These are phyloP conservation scores for Phanerodontia chrysosporium DNA, from an alignment of 768 basidiomycete species.

Conservation along the genomic window DNA sequence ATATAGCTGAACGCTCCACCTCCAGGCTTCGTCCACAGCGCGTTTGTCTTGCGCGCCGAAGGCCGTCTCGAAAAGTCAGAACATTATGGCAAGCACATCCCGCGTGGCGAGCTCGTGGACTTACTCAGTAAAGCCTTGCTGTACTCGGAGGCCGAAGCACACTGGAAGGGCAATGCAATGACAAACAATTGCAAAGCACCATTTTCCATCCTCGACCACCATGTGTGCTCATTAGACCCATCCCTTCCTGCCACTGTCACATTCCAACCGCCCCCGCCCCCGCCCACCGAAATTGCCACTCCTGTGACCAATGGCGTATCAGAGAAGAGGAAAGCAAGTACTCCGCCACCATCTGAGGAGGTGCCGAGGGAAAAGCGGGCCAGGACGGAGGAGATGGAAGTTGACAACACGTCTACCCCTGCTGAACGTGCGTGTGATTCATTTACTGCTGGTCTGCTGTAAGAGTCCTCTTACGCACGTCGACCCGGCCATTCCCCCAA, in stretches of 20 bases:
- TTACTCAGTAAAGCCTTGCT: constrained; percentile 77
- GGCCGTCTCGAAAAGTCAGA: constrained; percentile 66
- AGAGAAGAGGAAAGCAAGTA: constrained; percentile 23
- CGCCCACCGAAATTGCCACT: constrained; percentile 3
- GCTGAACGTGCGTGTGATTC: constrained; percentile 24
- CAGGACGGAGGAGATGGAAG: constrained; percentile 33
- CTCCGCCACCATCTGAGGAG: constrained; percentile 12
- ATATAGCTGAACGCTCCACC: not conserved
- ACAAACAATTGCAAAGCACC: constrained; percentile 61
- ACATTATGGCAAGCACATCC: constrained; percentile 67
- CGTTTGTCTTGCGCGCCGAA: constrained; percentile 77
- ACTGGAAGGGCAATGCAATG: constrained; percentile 65
- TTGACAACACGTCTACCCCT: constrained; percentile 33
- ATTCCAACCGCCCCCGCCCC: constrained; percentile 8
- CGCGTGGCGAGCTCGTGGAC: constrained; percentile 77
- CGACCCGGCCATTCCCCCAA: constrained; percentile 3
- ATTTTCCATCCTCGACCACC: constrained; percentile 74
- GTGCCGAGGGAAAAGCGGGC: constrained; percentile 62
- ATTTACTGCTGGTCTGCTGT: not conserved
- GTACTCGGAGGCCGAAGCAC: constrained; percentile 79
- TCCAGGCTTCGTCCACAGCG: constrained; percentile 75
- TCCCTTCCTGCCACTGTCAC: constrained; percentile 23
- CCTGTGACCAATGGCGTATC: constrained; percentile 6
- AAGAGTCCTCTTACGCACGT: constrained; percentile 8
- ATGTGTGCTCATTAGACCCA: constrained; percentile 60